phyloP scores from a whole-genome alignment of 176 grass and related monocot species.

The Raddia guianensis region DNA sequence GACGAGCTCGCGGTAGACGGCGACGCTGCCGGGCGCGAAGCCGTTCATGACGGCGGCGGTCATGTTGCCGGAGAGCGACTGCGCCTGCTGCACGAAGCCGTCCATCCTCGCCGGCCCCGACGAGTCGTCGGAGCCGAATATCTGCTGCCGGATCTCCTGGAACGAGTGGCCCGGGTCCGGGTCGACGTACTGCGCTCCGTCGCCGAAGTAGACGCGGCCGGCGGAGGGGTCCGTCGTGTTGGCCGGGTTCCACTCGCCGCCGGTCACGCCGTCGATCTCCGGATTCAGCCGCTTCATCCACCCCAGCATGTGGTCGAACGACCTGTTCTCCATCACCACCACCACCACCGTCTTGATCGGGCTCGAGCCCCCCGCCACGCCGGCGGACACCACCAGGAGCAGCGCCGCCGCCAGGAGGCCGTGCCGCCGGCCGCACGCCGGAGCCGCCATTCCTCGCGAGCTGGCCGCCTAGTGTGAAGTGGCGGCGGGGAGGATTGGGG shows the following conservation, averaged over 20 bases:
- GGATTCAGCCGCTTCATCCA: conserved; percentile 96
- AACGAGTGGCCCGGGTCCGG: conserved; percentile 98
- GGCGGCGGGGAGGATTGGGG: neutral
- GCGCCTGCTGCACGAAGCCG: conserved; percentile 91
- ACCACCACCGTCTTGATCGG: conserved; percentile 95
- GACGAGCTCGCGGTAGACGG: conserved; percentile 84
- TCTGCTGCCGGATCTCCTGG: conserved; percentile 93
- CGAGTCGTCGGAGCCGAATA: conserved; percentile 85
- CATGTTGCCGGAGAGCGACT: conserved; percentile 67
- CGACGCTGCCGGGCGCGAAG: conserved; percentile 73
- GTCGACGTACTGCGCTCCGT: conserved; percentile 81
- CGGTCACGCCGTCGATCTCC: conserved; percentile 82
- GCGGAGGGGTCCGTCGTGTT: conserved; percentile 55
- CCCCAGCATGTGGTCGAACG: conserved; percentile 99
- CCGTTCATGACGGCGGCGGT: conserved; percentile 84
- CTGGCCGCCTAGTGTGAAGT: neutral
- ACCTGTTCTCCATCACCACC: conserved; percentile 97
- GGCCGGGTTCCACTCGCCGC: conserved; percentile 72
- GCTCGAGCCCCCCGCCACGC: conserved; percentile 28
- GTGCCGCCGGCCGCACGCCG: neutral
- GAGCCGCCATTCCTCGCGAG: conserved; percentile 29
- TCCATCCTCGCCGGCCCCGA: conserved; percentile 52
- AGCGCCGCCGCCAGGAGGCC: neutral
- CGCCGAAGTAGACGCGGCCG: conserved; percentile 67
- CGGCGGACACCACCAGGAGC: conserved; percentile 11